Evolutionary conservation across 2,329 filamentous ascomycete genomes (phyloP), one percentile per base, ranked within the genome.

Genomic region (Aspergillus ochraceoroseus): DNA sequence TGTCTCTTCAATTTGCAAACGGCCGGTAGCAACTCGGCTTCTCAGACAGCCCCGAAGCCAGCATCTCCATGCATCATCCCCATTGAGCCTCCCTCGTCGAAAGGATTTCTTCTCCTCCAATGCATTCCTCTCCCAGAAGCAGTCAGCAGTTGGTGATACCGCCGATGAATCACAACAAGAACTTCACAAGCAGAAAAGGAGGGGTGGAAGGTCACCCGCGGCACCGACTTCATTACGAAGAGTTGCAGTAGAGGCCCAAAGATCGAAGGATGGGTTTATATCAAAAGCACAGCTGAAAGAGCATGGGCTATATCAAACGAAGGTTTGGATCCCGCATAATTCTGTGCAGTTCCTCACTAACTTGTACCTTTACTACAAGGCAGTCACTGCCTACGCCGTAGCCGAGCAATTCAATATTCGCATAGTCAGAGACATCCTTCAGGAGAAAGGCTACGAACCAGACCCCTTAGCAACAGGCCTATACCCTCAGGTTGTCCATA

Each of bases 201-300:
- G 76, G 48, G 61, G 64, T 5, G 56, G 62, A n/a, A 65, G 75
- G 46, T 67, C 68, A 15, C 69, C 75, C 3, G 70, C 73, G 15
- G 69, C 78, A 30, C 85, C 87, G 51, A 84, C 82, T 47, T 92
- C 87, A 2, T 71, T 95, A 20, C 80, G 90, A 40, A 78, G 88
- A 43, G 87, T 94, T 8, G 87, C 89, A 20, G 84, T 87, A 12
- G 87, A 92, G 55, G 88, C 89, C 12, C 87, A 95, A 66, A 70
- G 67, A 51, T 77, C 70, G 43, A 73, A 68, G 51, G 70, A 72
- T 53, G 70, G 70, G 1, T 68, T 77, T 49, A 65, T 80, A 47
- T 54, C 64, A 36, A 72, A 71, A 53, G 65, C 70, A 30, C 55
- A 59, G 34, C 53, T 64, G 8, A 54, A 52, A 35, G 62, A 66